Percentiles rank a stretch among this genome's conserved stretches.
Conservation (phyloP, 495 filamentous ascomycete species). For the Penicillium ochrochloron region DNA sequence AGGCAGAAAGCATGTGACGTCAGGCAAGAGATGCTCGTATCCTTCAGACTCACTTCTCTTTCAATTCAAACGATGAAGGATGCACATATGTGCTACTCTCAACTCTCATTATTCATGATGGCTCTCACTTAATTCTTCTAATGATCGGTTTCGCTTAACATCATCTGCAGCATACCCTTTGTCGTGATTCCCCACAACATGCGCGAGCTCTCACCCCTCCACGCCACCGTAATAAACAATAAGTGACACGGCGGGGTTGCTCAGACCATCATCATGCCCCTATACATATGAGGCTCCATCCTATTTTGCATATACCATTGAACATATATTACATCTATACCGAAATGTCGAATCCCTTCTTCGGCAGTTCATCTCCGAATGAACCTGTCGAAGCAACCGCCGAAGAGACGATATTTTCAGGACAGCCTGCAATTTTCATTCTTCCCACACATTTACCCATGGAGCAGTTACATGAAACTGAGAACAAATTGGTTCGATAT, state of each 20-base stretch:
- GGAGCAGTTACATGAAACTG: conserved; percentile 63
- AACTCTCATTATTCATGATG: not conserved
- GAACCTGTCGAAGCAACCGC: conserved; percentile 3
- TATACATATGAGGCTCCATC: not conserved
- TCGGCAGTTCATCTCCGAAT: conserved; percentile 11
- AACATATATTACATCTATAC: not conserved
- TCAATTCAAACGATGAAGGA: not conserved
- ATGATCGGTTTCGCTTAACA: not conserved
- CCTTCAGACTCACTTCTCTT: not conserved
- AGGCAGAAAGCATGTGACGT: conserved; percentile 16
- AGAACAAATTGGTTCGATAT: conserved; percentile 60
- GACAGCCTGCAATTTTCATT: conserved; percentile 69
- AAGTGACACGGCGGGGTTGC: not conserved
- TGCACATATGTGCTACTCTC: not conserved
- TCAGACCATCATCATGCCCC: not conserved
- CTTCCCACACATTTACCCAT: conserved; percentile 69
- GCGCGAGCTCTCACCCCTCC: not conserved
- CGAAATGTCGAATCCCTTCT: not conserved
- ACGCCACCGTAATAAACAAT: not conserved
- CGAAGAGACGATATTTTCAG: conserved; percentile 24
- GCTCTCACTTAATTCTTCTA: not conserved
- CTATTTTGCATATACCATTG: not conserved
- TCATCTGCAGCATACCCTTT: not conserved
- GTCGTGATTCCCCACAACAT: not conserved
- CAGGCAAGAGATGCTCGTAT: conserved; percentile 10